Base-by-base conservation (phyloP, 345 rosid species). In the Abelmoschus esculentus region DNA sequence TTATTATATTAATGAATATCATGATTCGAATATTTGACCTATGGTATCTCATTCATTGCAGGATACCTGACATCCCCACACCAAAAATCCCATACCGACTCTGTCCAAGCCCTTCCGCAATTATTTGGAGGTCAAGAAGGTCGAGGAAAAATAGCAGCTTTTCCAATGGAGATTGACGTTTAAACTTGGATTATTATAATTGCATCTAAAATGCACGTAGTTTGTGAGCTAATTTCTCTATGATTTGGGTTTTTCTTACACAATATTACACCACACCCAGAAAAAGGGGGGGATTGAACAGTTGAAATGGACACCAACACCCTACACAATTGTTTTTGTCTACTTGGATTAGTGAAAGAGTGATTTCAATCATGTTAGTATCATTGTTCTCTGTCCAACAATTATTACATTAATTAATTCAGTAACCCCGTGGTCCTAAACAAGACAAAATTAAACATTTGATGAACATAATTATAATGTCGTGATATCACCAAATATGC, bases 51-150 rank as follows among this genome's bases (percentile, higher is more conserved):
- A 22, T 42, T 46, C 38, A 8, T 73, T 84, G 79, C 88, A 93
- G 98, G 71, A 34, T 85, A 7, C 98, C 96, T 15, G 81, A 89
- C 69, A 56, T 78, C 62, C 84, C 81, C 36, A 73, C 89, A 6
- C 90, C 83, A 1, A 93, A 86, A 78, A 82, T 89, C 70, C 93
- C 90, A 2, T 90, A 90, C 67, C 73, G 71, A 67, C 70, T 90
- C 54, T 90, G 92, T 78, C 97, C 97, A 14, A 76, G 78, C 69
- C 95, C 95, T 49, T 86, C 76, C 18, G 93, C 97, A 6, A 90
- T 90, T 70, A 88, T 90, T 5, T 88, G 97, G 92, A 84, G 92
- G 76, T 82, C 90, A 32, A 84, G 85, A 47, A 84, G 80, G 75
- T 80, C 82, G 0, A 89, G 80, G 76, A 80, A 71, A 58, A 83